Conservation (phyloP, 2,329 filamentous ascomycete genomes). For the Fusarium pseudoanthophilum region DNA sequence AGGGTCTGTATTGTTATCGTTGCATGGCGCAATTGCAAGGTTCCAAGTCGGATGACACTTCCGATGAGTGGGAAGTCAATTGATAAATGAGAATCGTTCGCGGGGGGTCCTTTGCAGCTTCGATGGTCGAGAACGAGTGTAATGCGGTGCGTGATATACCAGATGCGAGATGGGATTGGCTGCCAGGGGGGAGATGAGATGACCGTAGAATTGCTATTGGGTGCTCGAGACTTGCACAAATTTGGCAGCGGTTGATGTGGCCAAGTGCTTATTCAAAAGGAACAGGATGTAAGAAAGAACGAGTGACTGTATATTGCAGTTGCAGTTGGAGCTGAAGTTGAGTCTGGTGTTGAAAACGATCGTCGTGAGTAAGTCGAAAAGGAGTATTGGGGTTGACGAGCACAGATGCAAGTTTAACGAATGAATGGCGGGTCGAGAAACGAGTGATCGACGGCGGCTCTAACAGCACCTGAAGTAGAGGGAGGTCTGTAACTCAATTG, state of each 20-base stretch:
- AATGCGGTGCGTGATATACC: constrained; percentile 23
- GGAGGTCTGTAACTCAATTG: constrained; percentile 25
- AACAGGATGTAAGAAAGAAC: constrained; percentile 5
- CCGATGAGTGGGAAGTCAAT: not conserved
- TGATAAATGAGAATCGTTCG: constrained; percentile 25
- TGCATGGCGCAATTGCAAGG: constrained; percentile 16
- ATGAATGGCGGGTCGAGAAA: constrained; percentile 32
- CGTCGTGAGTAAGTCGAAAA: constrained; percentile 21
- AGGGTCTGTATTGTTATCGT: constrained; percentile 14
- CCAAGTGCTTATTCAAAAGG: not conserved
- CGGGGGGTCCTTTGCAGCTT: constrained; percentile 7
- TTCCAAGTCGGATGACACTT: constrained; percentile 1
- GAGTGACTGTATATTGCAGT: constrained; percentile 7
- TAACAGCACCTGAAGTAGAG: constrained; percentile 16
- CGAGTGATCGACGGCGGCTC: constrained; percentile 42
- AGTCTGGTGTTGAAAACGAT: constrained; percentile 26
- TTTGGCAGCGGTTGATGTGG: constrained; percentile 13
- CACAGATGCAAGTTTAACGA: not conserved
- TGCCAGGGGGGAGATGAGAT: constrained; percentile 31
- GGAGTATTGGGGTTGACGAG: constrained; percentile 7
- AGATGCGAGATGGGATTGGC: constrained; percentile 32
- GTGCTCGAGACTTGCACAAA: constrained; percentile 4
- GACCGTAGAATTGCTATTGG: constrained; percentile 13
- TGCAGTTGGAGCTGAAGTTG: constrained; percentile 4
- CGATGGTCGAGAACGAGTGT: constrained; percentile 19